These are phyloP conservation scores for Trapa incisa DNA, from an alignment of 345 rosid species.

Conservation along the genomic window DNA sequence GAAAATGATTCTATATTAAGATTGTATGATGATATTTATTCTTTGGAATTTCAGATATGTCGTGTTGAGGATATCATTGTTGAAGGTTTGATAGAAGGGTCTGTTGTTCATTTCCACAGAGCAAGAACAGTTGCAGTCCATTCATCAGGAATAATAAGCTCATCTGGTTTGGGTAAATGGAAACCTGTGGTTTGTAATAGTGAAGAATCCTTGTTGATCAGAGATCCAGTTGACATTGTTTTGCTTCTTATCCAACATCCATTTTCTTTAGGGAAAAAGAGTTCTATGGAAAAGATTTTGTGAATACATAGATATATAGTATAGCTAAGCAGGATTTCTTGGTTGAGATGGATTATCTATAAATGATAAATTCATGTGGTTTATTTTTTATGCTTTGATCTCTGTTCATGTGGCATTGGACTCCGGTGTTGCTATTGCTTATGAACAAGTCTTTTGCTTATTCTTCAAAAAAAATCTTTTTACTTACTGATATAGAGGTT, in stretches of 20 bases:
- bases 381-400: neutral
- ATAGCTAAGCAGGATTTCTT: too few species aligned
- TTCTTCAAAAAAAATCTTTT: too few species aligned
- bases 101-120: constrained; percentile 87
- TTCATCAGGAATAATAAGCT: constrained; percentile 68
- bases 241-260: too few species aligned
- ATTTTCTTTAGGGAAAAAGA: too few species aligned
- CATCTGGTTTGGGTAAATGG: constrained; percentile 71
- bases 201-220: neutral
- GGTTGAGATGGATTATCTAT: neutral
- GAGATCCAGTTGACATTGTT: too few species aligned
- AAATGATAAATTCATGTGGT: neutral
- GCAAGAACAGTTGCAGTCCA: constrained; percentile 68
- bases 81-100: constrained; percentile 83
- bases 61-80: constrained; percentile 91
- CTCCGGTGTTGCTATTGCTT: neutral
- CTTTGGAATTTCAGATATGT: constrained; percentile 53
- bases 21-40: constrained; percentile 9
- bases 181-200: neutral
- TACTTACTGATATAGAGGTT: neutral
- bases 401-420: neutral
- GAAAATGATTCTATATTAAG: constrained; percentile 4
- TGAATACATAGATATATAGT: too few species aligned
- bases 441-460: neutral
- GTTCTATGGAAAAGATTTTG: too few species aligned